phyloP scores from a whole-genome alignment of 805 yeast genomes.

The Hanseniaspora pseudoguilliermondii region DNA sequence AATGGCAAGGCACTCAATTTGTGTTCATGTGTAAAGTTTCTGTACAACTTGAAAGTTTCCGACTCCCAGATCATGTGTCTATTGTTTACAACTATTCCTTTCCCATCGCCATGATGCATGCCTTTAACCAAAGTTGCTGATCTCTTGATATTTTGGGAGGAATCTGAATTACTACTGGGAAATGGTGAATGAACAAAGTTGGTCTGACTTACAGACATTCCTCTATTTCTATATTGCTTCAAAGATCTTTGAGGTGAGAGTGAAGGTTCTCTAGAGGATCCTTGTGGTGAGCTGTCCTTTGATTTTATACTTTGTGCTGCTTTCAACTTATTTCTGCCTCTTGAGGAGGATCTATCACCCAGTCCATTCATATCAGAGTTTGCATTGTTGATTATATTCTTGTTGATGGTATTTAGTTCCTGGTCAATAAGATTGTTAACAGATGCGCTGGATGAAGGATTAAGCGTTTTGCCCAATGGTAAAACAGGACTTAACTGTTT shows the following conservation, averaged over 20 bases:
- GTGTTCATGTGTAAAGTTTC: constrained; percentile 23
- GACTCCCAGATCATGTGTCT: constrained; percentile 16
- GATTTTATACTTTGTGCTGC: not conserved
- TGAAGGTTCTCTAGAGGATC: constrained; percentile 3
- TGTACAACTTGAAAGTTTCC: constrained; percentile 20
- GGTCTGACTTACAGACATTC: constrained; percentile 14
- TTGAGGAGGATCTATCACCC: not conserved
- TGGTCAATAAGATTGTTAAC: constrained; percentile 4
- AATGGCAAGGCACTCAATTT: constrained; percentile 19
- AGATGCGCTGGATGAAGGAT: not conserved
- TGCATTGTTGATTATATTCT: not conserved
- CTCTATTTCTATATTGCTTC: constrained; percentile 19
- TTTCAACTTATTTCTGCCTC: constrained; percentile 6
- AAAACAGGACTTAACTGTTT: not conserved
- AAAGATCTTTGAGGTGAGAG: constrained; percentile 10
- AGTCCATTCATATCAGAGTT: not conserved
- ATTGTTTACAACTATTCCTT: constrained; percentile 7
- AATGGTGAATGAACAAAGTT: constrained; percentile 7
- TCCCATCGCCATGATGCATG: constrained; percentile 1
- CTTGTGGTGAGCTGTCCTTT: constrained; percentile 3
- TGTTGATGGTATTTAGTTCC: not conserved
- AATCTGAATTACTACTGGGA: constrained; percentile 9
- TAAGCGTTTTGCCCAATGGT: not conserved
- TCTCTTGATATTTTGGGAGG: constrained; percentile 13
- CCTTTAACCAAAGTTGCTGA: constrained; percentile 4